Conservation (phyloP, 2,329 filamentous ascomycete genomes). For the Phialophora tarda region DNA sequence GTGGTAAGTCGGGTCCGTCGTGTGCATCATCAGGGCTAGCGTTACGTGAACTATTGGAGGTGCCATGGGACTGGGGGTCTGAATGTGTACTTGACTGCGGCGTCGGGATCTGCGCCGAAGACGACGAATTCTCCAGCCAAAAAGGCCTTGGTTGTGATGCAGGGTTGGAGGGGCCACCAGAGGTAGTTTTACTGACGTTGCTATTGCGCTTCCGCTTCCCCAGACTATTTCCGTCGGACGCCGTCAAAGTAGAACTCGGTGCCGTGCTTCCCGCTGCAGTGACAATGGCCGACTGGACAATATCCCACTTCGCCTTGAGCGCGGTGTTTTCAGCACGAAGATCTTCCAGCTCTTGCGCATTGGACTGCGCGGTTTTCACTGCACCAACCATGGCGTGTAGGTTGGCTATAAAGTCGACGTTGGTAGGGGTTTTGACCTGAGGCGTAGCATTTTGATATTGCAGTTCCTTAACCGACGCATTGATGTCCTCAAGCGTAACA, state of each 20-base stretch:
- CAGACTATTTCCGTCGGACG: slow-evolving; percentile 7
- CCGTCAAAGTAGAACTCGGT: background rate
- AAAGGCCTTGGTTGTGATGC: background rate
- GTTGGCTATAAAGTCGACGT: slow-evolving; percentile 13
- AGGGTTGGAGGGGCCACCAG: background rate
- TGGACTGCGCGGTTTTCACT: slow-evolving; percentile 25
- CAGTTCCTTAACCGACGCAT: slow-evolving; percentile 28
- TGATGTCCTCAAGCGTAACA: slow-evolving; percentile 29
- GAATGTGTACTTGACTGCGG: slow-evolving; percentile 25
- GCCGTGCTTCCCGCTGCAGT: background rate
- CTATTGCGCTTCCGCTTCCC: slow-evolving; percentile 36
- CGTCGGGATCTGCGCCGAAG: slow-evolving; percentile 24
- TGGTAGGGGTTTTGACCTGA: background rate
- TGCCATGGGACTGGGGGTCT: slow-evolving; percentile 12
- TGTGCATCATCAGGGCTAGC: slow-evolving; percentile 9
- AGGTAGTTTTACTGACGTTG: slow-evolving; percentile 1
- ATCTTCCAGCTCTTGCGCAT: slow-evolving; percentile 24
- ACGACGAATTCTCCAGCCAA: slow-evolving; percentile 6
- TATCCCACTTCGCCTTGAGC: slow-evolving; percentile 33
- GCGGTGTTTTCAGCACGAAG: slow-evolving; percentile 36
- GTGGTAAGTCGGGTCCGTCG: background rate
- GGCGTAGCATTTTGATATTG: slow-evolving; percentile 12
- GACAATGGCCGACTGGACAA: slow-evolving; percentile 28
- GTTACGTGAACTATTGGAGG: slow-evolving; percentile 12
- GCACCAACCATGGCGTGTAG: slow-evolving; percentile 22